Conservation (phyloP, 768 basidiomycete genomes). For the Strobilomyces echinocephalus region DNA sequence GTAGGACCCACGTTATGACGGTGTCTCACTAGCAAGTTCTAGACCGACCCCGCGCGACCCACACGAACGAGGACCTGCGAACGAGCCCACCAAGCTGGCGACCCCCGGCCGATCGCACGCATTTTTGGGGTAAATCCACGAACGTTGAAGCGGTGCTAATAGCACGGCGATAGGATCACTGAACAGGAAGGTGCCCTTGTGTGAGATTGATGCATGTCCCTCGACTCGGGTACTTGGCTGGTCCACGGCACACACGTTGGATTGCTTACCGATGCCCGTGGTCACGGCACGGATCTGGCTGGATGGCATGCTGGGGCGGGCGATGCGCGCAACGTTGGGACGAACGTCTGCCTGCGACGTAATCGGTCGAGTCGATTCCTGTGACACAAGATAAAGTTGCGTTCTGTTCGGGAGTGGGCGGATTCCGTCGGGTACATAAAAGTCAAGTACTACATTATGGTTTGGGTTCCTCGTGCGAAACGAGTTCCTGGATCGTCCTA, state of each 20-base stretch:
- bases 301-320: neutral
- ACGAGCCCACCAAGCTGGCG: neutral
- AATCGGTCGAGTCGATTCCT: neutral
- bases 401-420: slow-evolving; percentile 2
- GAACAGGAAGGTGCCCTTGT: slow-evolving; percentile 1
- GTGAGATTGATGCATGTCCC: neutral
- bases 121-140: slow-evolving; percentile 17
- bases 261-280: slow-evolving; percentile 4
- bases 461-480: slow-evolving; percentile 9
- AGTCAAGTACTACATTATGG: slow-evolving; percentile 25
- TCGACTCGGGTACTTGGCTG: neutral
- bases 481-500: slow-evolving; percentile 31
- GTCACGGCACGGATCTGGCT: neutral
- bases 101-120: slow-evolving; percentile 18
- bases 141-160: slow-evolving; percentile 9
- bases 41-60: neutral
- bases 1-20: neutral
- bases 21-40: neutral
- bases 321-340: neutral
- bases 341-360: neutral
- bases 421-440: slow-evolving; percentile 6
- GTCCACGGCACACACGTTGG: slow-evolving; percentile 7
- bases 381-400: slow-evolving; percentile 6
- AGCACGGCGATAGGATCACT: slow-evolving; percentile 19
- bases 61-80: neutral